These are phyloP conservation scores for Escovopsis sp. DNA, from an alignment of 2,329 filamentous ascomycete genomes.

Conservation along the genomic window DNA sequence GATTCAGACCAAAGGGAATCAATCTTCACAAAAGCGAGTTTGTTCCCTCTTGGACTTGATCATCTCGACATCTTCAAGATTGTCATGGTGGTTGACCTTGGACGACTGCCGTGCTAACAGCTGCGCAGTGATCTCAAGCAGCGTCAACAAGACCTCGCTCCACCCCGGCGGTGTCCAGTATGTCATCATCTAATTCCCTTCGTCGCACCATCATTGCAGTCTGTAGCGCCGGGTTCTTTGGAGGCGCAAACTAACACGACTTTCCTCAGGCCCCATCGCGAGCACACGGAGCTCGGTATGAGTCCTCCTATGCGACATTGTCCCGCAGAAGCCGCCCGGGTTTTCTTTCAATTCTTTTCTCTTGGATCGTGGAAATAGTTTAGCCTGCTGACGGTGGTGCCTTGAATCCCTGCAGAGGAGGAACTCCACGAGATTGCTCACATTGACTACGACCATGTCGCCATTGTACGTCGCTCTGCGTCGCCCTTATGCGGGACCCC, in stretches of 20 bases:
- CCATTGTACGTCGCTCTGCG: conserved; percentile 54
- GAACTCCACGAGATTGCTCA: conserved; percentile 94
- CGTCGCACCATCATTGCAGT: conserved; percentile 1
- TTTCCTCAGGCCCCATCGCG: conserved; percentile 51
- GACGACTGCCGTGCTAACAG: conserved; percentile 4
- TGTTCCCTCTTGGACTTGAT: not conserved
- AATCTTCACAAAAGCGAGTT: conserved; percentile 28
- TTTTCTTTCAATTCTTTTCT: conserved; percentile 1
- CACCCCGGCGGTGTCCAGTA: conserved; percentile 85
- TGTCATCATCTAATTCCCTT: conserved; percentile 25
- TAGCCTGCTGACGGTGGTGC: not conserved
- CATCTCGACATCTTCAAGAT: not conserved
- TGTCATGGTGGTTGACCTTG: conserved; percentile 1
- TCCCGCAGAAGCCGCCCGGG: too few relatives aligned
- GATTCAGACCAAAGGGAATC: conserved; percentile 19
- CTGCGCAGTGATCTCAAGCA: conserved; percentile 31
- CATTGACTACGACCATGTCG: conserved; percentile 97
- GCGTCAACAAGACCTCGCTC: conserved; percentile 81
- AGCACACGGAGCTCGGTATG: conserved; percentile 81
- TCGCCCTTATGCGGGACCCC: not conserved
- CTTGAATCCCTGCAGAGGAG: conserved; percentile 41
- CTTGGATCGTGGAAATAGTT: not conserved
- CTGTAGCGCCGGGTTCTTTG: too few relatives aligned
- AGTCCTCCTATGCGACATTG: not conserved
- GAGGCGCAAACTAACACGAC: conserved; percentile 5